Base-by-base conservation (phyloP, 106 monocot species). In the Alisma plantagoaquatica region DNA sequence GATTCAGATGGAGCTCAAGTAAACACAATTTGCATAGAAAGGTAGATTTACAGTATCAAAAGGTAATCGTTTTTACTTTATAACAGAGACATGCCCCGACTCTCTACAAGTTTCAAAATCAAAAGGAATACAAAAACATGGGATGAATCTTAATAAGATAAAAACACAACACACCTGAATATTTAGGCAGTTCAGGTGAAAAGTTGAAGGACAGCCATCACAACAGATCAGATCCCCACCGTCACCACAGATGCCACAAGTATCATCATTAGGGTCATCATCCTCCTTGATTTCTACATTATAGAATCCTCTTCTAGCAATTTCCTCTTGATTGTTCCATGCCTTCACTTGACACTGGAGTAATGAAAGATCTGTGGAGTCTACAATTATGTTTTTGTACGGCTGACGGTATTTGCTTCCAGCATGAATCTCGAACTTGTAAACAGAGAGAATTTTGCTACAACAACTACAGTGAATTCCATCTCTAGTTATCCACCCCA, bases 251-350 rank as follows among this genome's bases (percentile, higher is more conserved):
- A 69, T 69, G 21, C 50, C 59, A 60, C 68, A 69, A 2, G 60
- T 69, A 60, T 96, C 94, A 78, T 96, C 94, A 74, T 78, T 76
- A 12, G 80, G 77, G n/a, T n/a, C n/a, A 31, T 96, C 88, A 66
- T 75, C 79, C 12, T 65, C 80, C 31, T 41, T 54, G 23, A 60
- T 51, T 38, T 70, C 62, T 23, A 81, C 48, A 48, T 14, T 43
- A 58, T 57, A 54, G 26, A 84, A 78, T 45, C 67, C 75, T 41
- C 46, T 31, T 19, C 61, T 43, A 27, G 62, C 68, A 49, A 69
- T 45, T 29, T 71, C 46, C 15, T 75, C 57, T 56, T 79, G 82
- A 32, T 67, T 83, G 38, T 78, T 46, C 88, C 88, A 96, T 29
- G 94, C 88, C 48, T 71, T 33, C 24, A 78, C 24, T 59, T 66